Evolutionary conservation across 1,284 basidiomycete genomes (phyloP).

Genomic region (Malassezia sp.): DNA sequence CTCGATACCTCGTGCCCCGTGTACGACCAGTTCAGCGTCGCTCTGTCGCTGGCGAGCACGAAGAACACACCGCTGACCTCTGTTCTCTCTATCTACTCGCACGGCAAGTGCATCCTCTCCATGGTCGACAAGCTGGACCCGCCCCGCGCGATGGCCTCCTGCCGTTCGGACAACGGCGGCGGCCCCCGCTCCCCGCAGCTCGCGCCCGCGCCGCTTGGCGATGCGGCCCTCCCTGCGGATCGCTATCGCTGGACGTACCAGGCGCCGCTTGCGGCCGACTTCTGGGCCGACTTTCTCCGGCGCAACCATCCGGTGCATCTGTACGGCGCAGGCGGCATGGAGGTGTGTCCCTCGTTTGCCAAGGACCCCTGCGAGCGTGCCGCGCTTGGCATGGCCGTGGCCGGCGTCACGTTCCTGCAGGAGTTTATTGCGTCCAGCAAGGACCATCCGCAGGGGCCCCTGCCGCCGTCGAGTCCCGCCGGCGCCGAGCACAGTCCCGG

Average conservation of each 20-base stretch:
- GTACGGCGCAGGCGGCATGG: slow-evolving; percentile 22
- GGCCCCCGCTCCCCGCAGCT: background rate
- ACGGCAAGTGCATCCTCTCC: slow-evolving; percentile 41
- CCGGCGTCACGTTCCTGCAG: slow-evolving; percentile 46
- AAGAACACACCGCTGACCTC: slow-evolving; percentile 31
- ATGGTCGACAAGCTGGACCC: slow-evolving; percentile 41
- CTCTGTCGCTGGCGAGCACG: slow-evolving; percentile 38
- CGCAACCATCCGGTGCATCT: slow-evolving; percentile 43
- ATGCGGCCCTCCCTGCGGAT: background rate
- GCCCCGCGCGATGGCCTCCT: slow-evolving; percentile 32
- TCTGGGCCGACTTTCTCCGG: slow-evolving; percentile 45
- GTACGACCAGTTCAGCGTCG: slow-evolving; percentile 39
- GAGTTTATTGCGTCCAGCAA: slow-evolving; percentile 44
- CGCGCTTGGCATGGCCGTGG: slow-evolving; percentile 42
- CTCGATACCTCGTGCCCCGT: slow-evolving; percentile 26
- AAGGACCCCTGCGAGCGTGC: slow-evolving; percentile 44
- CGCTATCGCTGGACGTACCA: slow-evolving; percentile 39
- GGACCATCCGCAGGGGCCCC: slow-evolving; percentile 6
- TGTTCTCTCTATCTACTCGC: slow-evolving; percentile 47
- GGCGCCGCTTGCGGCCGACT: slow-evolving; percentile 45
- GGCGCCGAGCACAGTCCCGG: slow-evolving; percentile 32
- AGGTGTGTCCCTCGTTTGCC: slow-evolving; percentile 30
- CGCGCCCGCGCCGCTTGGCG: background rate
- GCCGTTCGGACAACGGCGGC: slow-evolving; percentile 19
- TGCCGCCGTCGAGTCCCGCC: background rate